phyloP scores from a whole-genome alignment of 2,329 filamentous ascomycete species.

The Hypoxylon sp. region DNA sequence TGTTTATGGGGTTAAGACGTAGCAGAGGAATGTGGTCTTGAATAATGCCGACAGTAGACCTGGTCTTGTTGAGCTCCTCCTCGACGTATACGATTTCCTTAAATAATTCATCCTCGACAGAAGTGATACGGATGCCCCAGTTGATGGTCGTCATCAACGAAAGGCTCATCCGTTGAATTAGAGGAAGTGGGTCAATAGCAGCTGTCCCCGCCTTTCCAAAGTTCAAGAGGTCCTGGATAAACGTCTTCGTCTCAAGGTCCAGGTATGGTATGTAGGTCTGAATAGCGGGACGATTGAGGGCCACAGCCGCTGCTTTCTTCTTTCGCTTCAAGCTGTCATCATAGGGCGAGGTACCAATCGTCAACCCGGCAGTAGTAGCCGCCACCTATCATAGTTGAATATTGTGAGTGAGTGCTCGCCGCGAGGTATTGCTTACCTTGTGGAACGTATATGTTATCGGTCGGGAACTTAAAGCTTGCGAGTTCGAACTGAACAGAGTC shows the following conservation, averaged over 20 bases:
- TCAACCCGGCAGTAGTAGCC: slow-evolving; percentile 81
- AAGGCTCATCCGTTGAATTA: slow-evolving; percentile 81
- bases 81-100: slow-evolving; percentile 82
- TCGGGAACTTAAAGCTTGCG: slow-evolving; percentile 81
- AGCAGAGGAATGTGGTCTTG: slow-evolving; percentile 86
- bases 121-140: slow-evolving; percentile 82
- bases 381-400: slow-evolving; percentile 57
- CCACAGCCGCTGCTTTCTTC: slow-evolving; percentile 82
- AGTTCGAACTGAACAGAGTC: slow-evolving; percentile 82
- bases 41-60: slow-evolving; percentile 86
- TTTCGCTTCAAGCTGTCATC: slow-evolving; percentile 83
- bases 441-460: slow-evolving; percentile 87
- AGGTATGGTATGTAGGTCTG: slow-evolving; percentile 87
- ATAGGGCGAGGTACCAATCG: slow-evolving; percentile 87
- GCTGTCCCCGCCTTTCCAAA: slow-evolving; percentile 72
- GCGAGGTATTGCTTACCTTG: slow-evolving; percentile 61
- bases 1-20: slow-evolving; percentile 66
- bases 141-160: slow-evolving; percentile 84
- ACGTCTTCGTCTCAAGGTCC: slow-evolving; percentile 79
- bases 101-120: slow-evolving; percentile 75
- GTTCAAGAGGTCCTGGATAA: slow-evolving; percentile 77
- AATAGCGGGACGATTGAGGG: slow-evolving; percentile 80
- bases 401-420: not conserved
- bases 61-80: slow-evolving; percentile 79
- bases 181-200: slow-evolving; percentile 78